Conservation (phyloP, 495 filamentous ascomycete genomes). For the Eremomyces bilateralis region DNA sequence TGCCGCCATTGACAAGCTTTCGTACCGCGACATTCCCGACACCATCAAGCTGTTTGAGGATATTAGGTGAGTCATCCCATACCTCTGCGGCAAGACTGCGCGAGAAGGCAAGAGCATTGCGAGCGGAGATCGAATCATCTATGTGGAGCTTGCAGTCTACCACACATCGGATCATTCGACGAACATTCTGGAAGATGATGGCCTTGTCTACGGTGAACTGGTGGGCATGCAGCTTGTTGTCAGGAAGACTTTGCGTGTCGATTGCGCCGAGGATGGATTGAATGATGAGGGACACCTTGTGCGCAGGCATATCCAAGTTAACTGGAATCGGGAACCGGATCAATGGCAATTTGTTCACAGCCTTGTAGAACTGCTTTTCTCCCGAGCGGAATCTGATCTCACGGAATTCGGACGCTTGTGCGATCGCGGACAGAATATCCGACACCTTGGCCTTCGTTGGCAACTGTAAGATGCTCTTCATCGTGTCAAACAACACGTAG, state of each 20-base stretch:
- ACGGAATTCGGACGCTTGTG: constrained; percentile 56
- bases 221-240: constrained; percentile 32
- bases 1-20: constrained; percentile 50
- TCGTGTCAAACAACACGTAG: constrained; percentile 77
- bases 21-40: constrained; percentile 57
- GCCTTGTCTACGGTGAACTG: constrained; percentile 47
- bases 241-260: constrained; percentile 32
- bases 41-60: constrained; percentile 74
- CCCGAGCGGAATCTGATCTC: constrained; percentile 52
- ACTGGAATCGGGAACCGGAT: constrained; percentile 67
- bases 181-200: constrained; percentile 49
- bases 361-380: constrained; percentile 59
- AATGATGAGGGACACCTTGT: constrained; percentile 76
- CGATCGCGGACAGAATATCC: constrained; percentile 43
- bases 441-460: constrained; percentile 36
- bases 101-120: constrained; percentile 55
- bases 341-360: constrained; percentile 51
- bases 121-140: constrained; percentile 41
- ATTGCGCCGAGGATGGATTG: constrained; percentile 60
- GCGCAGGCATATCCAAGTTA: constrained; percentile 42
- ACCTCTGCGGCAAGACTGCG: constrained; percentile 56
- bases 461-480: constrained; percentile 52
- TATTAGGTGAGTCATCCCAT: constrained; percentile 71
- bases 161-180: constrained; percentile 59
- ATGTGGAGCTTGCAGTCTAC: constrained; percentile 60